phyloP scores from a whole-genome alignment of 202 grass and related monocot species.

The Carex sylvatica region DNA sequence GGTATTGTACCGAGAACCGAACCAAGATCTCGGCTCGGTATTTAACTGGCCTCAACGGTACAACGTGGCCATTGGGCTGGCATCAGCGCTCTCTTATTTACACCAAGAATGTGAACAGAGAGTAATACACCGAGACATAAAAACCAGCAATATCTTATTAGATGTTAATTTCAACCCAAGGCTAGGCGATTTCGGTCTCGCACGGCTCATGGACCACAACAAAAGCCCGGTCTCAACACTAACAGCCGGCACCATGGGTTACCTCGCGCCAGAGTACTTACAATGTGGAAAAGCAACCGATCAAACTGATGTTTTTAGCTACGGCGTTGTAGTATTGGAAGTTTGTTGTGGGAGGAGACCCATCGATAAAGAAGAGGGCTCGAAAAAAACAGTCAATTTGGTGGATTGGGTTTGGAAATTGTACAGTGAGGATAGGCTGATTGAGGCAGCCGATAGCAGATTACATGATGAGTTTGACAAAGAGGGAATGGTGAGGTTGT shows the following conservation, averaged over 20 bases:
- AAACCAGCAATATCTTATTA: slow-evolving; percentile 84
- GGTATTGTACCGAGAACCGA: slow-evolving; percentile 56
- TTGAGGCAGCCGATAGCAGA: slow-evolving; percentile 56
- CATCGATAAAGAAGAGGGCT: slow-evolving; percentile 53
- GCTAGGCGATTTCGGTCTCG: slow-evolving; percentile 82
- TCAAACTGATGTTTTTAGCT: slow-evolving; percentile 92
- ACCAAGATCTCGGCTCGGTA: slow-evolving; percentile 24
- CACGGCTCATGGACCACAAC: slow-evolving; percentile 79
- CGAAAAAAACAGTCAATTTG: slow-evolving; percentile 53
- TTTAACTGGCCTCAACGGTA: slow-evolving; percentile 60
- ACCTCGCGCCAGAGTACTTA: slow-evolving; percentile 90
- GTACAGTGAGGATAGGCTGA: slow-evolving; percentile 52
- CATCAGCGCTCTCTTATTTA: slow-evolving; percentile 73
- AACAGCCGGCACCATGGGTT: slow-evolving; percentile 91
- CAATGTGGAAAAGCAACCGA: slow-evolving; percentile 92
- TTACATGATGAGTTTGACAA: slow-evolving; percentile 40
- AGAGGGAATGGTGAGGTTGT: slow-evolving; percentile 60
- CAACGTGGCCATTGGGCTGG: slow-evolving; percentile 59
- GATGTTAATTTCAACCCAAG: slow-evolving; percentile 70
- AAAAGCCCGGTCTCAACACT: slow-evolving; percentile 86
- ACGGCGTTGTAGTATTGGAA: slow-evolving; percentile 77
- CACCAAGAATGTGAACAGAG: slow-evolving; percentile 91
- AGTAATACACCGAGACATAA: slow-evolving; percentile 89
- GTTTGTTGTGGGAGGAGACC: slow-evolving; percentile 84
- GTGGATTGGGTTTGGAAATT: slow-evolving; percentile 84